Conservation (phyloP, 2,329 filamentous ascomycete species). For the Aspergillus chevalieri region DNA sequence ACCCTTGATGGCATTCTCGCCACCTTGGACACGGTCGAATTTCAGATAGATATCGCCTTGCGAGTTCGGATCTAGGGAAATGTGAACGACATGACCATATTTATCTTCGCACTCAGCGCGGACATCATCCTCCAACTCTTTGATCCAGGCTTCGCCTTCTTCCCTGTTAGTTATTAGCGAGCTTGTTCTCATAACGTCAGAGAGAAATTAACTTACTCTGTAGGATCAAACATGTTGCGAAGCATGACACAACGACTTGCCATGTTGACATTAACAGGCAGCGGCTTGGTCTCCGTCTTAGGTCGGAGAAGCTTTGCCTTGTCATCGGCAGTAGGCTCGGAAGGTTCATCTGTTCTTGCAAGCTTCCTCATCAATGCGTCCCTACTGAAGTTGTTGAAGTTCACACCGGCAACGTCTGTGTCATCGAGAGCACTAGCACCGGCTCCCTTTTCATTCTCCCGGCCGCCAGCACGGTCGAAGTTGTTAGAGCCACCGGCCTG, state of each 20-base stretch:
- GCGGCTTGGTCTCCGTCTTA: conserved; percentile 69
- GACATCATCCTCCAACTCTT: conserved; percentile 91
- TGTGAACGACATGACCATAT: conserved; percentile 97
- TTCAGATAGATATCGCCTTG: conserved; percentile 97
- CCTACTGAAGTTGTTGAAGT: conserved; percentile 99
- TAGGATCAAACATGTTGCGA: conserved; percentile 89
- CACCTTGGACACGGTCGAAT: conserved; percentile 90
- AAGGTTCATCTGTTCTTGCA: conserved; percentile 82
- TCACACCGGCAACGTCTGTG: conserved; percentile 94
- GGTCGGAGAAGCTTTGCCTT: conserved; percentile 69
- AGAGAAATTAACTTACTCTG: conserved; percentile 61
- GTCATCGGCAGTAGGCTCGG: conserved; percentile 51
- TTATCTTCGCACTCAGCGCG: conserved; percentile 86
- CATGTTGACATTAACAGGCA: conserved; percentile 82
- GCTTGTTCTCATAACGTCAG: neutral
- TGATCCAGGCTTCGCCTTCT: conserved; percentile 80
- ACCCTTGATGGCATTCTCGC: conserved; percentile 95
- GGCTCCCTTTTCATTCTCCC: conserved; percentile 80
- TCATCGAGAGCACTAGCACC: conserved; percentile 94
- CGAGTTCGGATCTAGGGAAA: conserved; percentile 86
- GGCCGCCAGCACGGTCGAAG: conserved; percentile 84
- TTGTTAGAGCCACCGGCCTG: conserved; percentile 67
- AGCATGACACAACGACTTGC: conserved; percentile 90
- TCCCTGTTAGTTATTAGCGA: conserved; percentile 55
- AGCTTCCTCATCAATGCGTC: conserved; percentile 98